These are phyloP conservation scores for Monosporascus cannonballus DNA, from an alignment of 2,329 filamentous ascomycete genomes.

Conservation along the genomic window DNA sequence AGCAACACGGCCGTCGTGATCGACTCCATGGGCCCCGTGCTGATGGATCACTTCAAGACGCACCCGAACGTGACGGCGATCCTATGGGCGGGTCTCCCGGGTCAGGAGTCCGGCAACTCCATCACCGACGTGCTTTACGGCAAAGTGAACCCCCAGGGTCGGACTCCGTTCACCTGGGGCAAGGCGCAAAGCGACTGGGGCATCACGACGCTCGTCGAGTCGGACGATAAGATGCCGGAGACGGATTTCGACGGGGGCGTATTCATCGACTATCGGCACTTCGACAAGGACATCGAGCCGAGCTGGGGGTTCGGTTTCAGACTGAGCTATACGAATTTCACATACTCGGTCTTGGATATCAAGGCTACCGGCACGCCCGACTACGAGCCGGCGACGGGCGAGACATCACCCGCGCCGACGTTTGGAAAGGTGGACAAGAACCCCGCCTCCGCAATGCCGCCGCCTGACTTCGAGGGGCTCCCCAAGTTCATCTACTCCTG, in stretches of 20 bases:
- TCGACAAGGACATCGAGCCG: conserved; percentile 62
- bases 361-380: conserved; percentile 36
- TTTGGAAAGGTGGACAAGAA: conserved; percentile 46
- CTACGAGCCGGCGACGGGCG: conserved; percentile 54
- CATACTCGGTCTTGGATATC: conserved; percentile 61
- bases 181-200: conserved; percentile 60
- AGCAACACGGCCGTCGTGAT: conserved; percentile 88
- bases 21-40: conserved; percentile 74
- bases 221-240: conserved; percentile 58
- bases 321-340: conserved; percentile 74
- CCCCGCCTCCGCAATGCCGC: conserved; percentile 23
- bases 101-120: conserved; percentile 75
- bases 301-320: conserved; percentile 78
- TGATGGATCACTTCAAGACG: conserved; percentile 66
- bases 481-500: conserved; percentile 62
- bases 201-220: conserved; percentile 59
- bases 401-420: conserved; percentile 54
- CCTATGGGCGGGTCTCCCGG: conserved; percentile 72
- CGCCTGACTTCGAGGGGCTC: conserved; percentile 48
- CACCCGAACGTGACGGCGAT: conserved; percentile 74
- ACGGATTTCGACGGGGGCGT: conserved; percentile 68
- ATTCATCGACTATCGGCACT: conserved; percentile 76
- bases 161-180: conserved; percentile 74
- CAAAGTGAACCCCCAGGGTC: conserved; percentile 66
- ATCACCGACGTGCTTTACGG: conserved; percentile 77